Evolutionary conservation across 352 stramenopile genomes (phyloP), one percentile per base, ranked within the genome.

Genomic region (Globisporangium parvum): DNA sequence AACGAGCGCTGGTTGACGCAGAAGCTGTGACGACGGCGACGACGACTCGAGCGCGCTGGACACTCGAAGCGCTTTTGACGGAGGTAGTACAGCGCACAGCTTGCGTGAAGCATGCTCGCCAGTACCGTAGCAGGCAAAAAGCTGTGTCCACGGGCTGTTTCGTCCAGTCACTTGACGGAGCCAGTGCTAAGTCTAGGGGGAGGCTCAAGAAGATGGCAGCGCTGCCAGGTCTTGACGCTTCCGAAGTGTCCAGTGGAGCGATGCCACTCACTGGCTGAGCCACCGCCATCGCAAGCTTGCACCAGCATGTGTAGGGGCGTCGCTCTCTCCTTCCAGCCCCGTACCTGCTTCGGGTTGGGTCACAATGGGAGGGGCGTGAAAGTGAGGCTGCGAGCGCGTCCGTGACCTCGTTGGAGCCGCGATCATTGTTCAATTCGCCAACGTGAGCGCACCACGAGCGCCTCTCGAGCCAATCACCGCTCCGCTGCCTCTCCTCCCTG

Each of bases 221-320:
- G 28, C 18, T 44, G 18, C 48, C 31, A 45, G 21, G 31, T 53
- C 48, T 47, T 44, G 48, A 42, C 28, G 18, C 31, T 23, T 47
- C 17, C 47, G 21, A 10, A 44, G n/a, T 21, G 48, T 37, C 31
- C 48, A 53, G 48, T 5, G 48, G 12, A 18, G 21, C 41, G 47
- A n/a, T 53, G 48, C 18, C 31, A 53, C 48, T 44, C 18, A 44
- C 48, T 53, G 48, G 48, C 31, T 31, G 18, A 15, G 48, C 18
- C 12, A 23, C 18, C 28, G 28, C 4, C 31, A 14, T 6, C 48
- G 2, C 6, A 24, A 31, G 31, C 28, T 28, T 44, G 28, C 31
- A 44, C 31, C 31, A 2, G 28, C 6, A 11, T 21, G n/a, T 26
- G 48, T 53, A 8, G 18, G 48, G 18, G 15, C 37, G 15, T 23